Evolutionary conservation across 768 basidiomycete species (phyloP).

Genomic region (Collybia mongolica): DNA sequence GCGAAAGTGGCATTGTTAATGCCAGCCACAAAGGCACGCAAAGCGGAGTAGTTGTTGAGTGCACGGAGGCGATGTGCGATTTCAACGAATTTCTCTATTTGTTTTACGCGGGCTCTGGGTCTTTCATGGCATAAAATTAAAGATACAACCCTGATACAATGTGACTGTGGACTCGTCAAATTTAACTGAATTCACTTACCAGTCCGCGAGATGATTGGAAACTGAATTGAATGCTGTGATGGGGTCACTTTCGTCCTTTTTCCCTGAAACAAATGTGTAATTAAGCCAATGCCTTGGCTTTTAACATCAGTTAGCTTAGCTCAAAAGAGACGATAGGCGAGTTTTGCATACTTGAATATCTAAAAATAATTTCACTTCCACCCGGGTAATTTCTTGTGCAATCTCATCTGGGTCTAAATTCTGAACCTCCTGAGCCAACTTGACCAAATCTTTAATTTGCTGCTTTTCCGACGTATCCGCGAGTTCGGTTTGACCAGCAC

Average conservation of each 20-base stretch:
- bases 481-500: slow-evolving; percentile 23
- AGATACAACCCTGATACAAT: slow-evolving; percentile 72
- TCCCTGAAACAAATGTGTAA: slow-evolving; percentile 69
- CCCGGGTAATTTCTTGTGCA: slow-evolving; percentile 83
- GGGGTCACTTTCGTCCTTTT: slow-evolving; percentile 65
- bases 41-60: slow-evolving; percentile 89
- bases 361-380: slow-evolving; percentile 68
- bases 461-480: slow-evolving; percentile 49
- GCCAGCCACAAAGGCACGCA: slow-evolving; percentile 93
- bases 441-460: slow-evolving; percentile 61
- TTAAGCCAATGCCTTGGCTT: slow-evolving; percentile 89
- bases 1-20: slow-evolving; percentile 82
- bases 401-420: slow-evolving; percentile 61
- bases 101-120: slow-evolving; percentile 67
- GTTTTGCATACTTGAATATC: slow-evolving; percentile 63
- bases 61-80: slow-evolving; percentile 79
- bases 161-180: slow-evolving; percentile 3
- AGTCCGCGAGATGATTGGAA: slow-evolving; percentile 83
- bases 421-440: slow-evolving; percentile 56
- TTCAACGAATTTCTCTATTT: slow-evolving; percentile 88
- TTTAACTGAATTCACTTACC: slow-evolving; percentile 43
- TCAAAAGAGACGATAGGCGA: slow-evolving; percentile 4
- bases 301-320: slow-evolving; percentile 7
- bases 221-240: slow-evolving; percentile 73
- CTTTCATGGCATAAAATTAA: slow-evolving; percentile 88